phyloP scores from a whole-genome alignment of 345 rosid genomes.

The Mangifera indica region DNA sequence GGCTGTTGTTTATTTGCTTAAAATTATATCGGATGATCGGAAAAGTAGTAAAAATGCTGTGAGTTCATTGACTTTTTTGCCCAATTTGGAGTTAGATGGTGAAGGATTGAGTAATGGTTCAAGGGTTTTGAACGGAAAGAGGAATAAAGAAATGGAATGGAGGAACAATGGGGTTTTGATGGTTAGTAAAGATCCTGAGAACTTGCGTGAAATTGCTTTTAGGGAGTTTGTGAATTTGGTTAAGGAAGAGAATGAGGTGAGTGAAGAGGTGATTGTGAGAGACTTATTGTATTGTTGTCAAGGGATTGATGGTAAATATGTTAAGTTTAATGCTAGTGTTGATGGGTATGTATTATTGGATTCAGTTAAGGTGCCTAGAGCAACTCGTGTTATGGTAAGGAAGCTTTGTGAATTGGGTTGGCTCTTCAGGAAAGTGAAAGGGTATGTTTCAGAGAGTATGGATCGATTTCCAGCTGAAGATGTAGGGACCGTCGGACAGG shows the following conservation, averaged over 20 bases:
- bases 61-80: conserved; percentile 47
- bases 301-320: conserved; percentile 90
- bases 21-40: conserved; percentile 72
- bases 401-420: conserved; percentile 94
- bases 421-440: conserved; percentile 88
- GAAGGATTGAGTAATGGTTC: conserved; percentile 28
- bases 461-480: conserved; percentile 76
- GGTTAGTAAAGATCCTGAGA: conserved; percentile 72
- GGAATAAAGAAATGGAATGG: conserved; percentile 44
- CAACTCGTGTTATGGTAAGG: conserved; percentile 66
- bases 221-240: conserved; percentile 69
- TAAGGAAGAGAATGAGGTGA: conserved; percentile 84
- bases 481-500: conserved; percentile 91
- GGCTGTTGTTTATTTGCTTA: conserved; percentile 85
- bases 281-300: conserved; percentile 92
- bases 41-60: conserved; percentile 35
- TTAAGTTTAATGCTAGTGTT: conserved; percentile 54
- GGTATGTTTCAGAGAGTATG: conserved; percentile 72
- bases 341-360: conserved; percentile 75
- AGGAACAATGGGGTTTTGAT: conserved; percentile 66
- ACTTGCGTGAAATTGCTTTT: conserved; percentile 71
- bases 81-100: conserved; percentile 52
- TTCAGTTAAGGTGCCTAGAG: conserved; percentile 62
- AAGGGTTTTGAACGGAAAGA: conserved; percentile 31
- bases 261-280: conserved; percentile 81